phyloP scores from a whole-genome alignment of 768 basidiomycete genomes.

The Paxillus rubicundulus region DNA sequence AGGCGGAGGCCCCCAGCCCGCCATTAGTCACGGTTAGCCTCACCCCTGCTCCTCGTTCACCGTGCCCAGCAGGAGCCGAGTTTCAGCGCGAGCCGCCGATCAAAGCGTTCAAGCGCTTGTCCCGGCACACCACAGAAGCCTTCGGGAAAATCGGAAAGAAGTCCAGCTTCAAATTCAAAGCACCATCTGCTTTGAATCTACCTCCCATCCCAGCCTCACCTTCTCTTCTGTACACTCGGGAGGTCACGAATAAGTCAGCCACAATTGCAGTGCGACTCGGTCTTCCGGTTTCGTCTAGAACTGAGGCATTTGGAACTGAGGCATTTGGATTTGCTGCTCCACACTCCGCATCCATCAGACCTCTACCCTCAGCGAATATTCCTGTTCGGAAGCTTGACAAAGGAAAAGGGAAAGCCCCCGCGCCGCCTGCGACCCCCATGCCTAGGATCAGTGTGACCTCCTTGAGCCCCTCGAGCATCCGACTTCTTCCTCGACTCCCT shows the following conservation, averaged over 20 bases:
- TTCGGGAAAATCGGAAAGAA: conserved; percentile 1
- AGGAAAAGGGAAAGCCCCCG: conserved; percentile 8
- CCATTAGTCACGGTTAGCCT: conserved; percentile 2
- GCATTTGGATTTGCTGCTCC: background rate
- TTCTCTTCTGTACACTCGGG: background rate
- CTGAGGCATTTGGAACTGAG: background rate
- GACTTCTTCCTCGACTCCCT: conserved; percentile 10
- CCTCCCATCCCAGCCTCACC: background rate
- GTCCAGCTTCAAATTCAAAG: conserved; percentile 5
- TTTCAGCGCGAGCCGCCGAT: background rate
- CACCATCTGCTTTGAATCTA: conserved; percentile 8
- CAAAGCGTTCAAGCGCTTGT: background rate
- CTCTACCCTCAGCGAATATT: background rate
- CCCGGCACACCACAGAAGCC: background rate
- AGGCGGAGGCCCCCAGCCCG: background rate
- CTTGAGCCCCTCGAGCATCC: background rate
- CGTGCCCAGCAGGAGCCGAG: background rate
- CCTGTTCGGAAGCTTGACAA: conserved; percentile 7
- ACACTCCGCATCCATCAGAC: background rate
- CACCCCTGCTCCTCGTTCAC: conserved; percentile 2
- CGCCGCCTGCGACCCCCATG: background rate
- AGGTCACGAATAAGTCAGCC: conserved; percentile 9
- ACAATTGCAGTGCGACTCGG: conserved; percentile 10
- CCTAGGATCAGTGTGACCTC: conserved; percentile 2
- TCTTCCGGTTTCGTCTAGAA: background rate